Evolutionary conservation across 2,329 filamentous ascomycete species (phyloP), one percentile per base, ranked within the genome.

Genomic region (Didymella arachidicola): DNA sequence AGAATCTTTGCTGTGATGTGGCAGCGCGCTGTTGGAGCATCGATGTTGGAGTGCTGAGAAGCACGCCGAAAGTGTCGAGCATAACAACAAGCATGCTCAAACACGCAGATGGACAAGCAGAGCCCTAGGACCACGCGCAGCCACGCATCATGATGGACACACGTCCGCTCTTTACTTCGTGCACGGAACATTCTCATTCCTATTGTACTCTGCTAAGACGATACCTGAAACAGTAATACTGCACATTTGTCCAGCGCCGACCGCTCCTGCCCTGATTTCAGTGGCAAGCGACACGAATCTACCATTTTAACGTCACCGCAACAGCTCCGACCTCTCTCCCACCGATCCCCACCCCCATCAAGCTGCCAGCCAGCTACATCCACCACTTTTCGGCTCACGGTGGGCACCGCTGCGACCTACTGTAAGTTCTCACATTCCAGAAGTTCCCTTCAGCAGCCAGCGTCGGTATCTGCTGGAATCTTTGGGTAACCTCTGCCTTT

Each of bases 221-320:
- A 16, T 52, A 34, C 34, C 41, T 57, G 52, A 25, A 41, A 66
- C 64, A 74, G 69, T 73, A 73, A 73, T 73, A 66, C 64, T 61
- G 66, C 65, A 61, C 67, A 50, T 57, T 57, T 49, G 43, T 53
- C 57, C 39, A 51, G 53, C 60, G 64, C 60, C 59, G 54, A 60
- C 61, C 53, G 67, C 59, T 63, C 62, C 62, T 64, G 59, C 64
- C 60, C 46, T 47, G 30, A 47, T 63, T 44, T 53, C 59, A 52
- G 50, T 66, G 51, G 63, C 56, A 34, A 62, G 26, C 62, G 60
- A 64, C 26, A 45, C 56, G 39, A 49, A 27, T 54, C 43, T 57
- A 50, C 60, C 66, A 68, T 52, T 55, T 62, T 63, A 60, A 50
- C 53, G 47, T 59, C 62, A 60, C 57, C 57, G 46, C 52, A 43